A percentile compares a stretch with the other conserved stretches of the same genome.
Conservation (phyloP, 305 asterid species). For the Fraxinus albicans region DNA sequence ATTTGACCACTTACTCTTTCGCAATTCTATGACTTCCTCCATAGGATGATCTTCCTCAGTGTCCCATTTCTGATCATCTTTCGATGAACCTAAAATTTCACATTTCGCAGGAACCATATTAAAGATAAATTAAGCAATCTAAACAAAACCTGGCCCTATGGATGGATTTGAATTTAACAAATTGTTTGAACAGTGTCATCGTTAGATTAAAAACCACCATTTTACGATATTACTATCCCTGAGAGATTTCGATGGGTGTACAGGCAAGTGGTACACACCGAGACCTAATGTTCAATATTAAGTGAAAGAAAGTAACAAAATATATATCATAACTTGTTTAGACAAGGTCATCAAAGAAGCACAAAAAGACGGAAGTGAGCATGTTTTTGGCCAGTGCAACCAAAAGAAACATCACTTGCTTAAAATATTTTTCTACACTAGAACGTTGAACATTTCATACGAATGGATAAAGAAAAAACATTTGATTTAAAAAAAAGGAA, state of each 20-base stretch:
- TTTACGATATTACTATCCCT: background rate
- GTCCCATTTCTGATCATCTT: slow-evolving; percentile 43
- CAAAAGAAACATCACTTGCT: background rate
- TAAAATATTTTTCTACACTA: background rate
- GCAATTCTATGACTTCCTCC: slow-evolving; percentile 68
- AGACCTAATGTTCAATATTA: background rate
- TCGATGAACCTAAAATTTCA: slow-evolving; percentile 36
- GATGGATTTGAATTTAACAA: background rate
- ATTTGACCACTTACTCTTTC: slow-evolving; percentile 94
- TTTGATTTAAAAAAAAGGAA: slow-evolving; percentile 10
- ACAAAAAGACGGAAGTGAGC: background rate
- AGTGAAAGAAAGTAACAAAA: background rate
- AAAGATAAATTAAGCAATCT: slow-evolving; percentile 4
- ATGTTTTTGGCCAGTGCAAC: background rate
- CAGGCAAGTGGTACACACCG: background rate
- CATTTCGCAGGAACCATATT: slow-evolving; percentile 9
- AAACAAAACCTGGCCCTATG: background rate
- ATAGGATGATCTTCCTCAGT: slow-evolving; percentile 40
- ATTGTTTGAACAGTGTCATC: slow-evolving; percentile 11
- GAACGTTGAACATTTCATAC: slow-evolving; percentile 6
- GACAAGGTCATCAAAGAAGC: background rate
- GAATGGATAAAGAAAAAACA: background rate
- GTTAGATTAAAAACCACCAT: background rate
- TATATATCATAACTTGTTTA: background rate
- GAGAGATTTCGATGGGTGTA: background rate